A percentile compares a stretch with the other conserved stretches of the same genome.
Evolutionary conservation across 2,329 filamentous ascomycete genomes (phyloP).

Genomic region (Talaromyces sp.): DNA sequence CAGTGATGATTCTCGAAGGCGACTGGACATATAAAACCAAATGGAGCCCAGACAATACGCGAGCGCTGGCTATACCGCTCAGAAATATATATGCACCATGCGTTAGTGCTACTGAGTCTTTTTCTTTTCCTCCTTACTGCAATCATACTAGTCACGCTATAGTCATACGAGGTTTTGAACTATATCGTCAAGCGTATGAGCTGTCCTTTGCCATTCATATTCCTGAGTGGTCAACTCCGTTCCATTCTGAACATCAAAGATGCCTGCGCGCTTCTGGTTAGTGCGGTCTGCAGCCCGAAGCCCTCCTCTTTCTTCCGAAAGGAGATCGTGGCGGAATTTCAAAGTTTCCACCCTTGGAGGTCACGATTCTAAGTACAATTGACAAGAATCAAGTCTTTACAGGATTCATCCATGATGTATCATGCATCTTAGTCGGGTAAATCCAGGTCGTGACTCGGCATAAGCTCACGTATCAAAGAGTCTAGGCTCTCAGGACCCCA

Average conservation of each 20-base stretch:
- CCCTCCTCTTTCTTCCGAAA: slow-evolving; percentile 16
- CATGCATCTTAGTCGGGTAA: neutral
- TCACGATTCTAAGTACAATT: neutral
- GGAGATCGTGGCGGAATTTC: slow-evolving; percentile 15
- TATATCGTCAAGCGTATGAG: slow-evolving; percentile 11
- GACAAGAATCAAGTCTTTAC: neutral
- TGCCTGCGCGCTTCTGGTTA: neutral
- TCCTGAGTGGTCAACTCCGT: neutral
- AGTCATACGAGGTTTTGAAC: slow-evolving; percentile 3
- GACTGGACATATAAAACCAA: neutral
- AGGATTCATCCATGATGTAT: neutral
- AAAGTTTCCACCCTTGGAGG: neutral
- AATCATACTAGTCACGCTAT: slow-evolving; percentile 13
- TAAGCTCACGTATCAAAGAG: neutral
- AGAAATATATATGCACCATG: slow-evolving; percentile 4
- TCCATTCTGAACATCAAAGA: neutral
- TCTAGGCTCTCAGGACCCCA: neutral
- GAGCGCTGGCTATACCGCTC: slow-evolving; percentile 5
- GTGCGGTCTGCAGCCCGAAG: slow-evolving; percentile 11
- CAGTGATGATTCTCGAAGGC: neutral
- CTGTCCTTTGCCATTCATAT: slow-evolving; percentile 10
- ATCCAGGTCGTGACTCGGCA: neutral
- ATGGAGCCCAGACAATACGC: neutral
- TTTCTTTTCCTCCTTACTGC: slow-evolving; percentile 1
- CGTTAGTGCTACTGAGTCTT: neutral